A percentile compares a stretch with the other conserved stretches of the same genome.
phyloP scores from a whole-genome alignment of 305 asterid species.

The Fraxinus greggii region DNA sequence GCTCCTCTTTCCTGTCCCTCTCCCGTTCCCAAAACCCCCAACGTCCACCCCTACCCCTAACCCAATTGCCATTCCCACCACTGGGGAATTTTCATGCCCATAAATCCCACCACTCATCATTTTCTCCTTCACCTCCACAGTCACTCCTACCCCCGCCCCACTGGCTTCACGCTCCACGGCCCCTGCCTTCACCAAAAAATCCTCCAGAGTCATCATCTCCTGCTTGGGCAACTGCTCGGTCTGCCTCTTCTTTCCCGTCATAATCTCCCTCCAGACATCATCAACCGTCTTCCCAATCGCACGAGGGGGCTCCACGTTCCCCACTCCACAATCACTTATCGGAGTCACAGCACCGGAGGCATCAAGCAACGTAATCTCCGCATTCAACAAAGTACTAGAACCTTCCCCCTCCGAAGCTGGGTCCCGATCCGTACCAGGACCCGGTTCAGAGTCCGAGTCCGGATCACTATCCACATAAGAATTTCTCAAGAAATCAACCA shows the following conservation, averaged over 20 bases:
- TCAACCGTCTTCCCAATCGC: constrained; percentile 67
- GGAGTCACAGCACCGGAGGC: constrained; percentile 56
- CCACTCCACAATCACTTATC: constrained; percentile 39
- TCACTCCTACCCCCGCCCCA: background rate
- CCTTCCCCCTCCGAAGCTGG: constrained; percentile 30
- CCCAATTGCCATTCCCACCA: constrained; percentile 28
- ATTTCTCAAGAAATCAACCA: constrained; percentile 40
- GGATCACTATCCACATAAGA: constrained; percentile 30
- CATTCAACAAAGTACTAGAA: constrained; percentile 41
- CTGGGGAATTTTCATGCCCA: constrained; percentile 35
- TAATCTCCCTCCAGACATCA: constrained; percentile 92
- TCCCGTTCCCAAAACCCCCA: constrained; percentile 39
- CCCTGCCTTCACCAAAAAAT: constrained; percentile 74
- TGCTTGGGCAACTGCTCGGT: constrained; percentile 52
- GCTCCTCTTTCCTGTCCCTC: constrained; percentile 54
- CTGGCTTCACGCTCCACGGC: constrained; percentile 56
- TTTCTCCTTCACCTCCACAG: constrained; percentile 53
- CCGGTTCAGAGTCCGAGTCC: constrained; percentile 13
- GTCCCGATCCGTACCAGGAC: constrained; percentile 17
- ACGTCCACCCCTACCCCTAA: constrained; percentile 31
- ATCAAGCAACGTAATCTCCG: constrained; percentile 54
- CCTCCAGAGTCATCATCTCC: constrained; percentile 92
- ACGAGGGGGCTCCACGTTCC: constrained; percentile 28
- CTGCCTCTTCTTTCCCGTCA: constrained; percentile 61
- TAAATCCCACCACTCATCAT: constrained; percentile 48